Conservation (phyloP, 306 rosid species). For the Datisca glomerata region DNA sequence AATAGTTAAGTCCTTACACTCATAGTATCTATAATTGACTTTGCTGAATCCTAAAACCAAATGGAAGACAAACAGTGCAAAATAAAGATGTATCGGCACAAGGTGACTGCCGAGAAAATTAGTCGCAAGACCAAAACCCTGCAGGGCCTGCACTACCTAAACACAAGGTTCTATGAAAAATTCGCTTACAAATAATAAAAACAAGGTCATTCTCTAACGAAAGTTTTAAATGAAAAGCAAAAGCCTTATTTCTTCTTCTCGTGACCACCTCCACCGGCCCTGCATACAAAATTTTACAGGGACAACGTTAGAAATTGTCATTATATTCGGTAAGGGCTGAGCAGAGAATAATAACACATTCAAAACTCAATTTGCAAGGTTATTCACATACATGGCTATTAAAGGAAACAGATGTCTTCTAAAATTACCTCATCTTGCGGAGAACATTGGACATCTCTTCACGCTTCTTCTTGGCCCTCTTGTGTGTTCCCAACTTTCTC, state of each 20-base stretch:
- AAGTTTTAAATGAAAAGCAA: no score
- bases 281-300: conserved; percentile 16
- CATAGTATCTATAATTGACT: no score
- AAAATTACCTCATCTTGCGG: conserved; percentile 66
- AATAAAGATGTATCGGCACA: neutral
- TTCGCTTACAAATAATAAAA: neutral
- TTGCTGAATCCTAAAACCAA: no score
- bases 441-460: conserved; percentile 84
- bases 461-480: conserved; percentile 81
- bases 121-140: no score
- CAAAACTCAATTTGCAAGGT: neutral
- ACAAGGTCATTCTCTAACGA: no score
- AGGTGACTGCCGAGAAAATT: neutral
- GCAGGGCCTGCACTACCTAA: neutral
- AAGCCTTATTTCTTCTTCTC: conserved; percentile 64
- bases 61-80: neutral
- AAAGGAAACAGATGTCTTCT: neutral
- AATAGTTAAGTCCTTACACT: no score
- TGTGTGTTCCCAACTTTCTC: conserved; percentile 76
- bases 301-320: neutral
- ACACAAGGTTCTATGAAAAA: neutral
- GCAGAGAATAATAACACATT: neutral
- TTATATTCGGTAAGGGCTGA: no score
- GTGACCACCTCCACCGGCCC: conserved; percentile 77
- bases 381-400: neutral